Evolutionary conservation across 139 green algal genomes (phyloP).

Genomic region (Pseudopediastrum boryanum): DNA sequence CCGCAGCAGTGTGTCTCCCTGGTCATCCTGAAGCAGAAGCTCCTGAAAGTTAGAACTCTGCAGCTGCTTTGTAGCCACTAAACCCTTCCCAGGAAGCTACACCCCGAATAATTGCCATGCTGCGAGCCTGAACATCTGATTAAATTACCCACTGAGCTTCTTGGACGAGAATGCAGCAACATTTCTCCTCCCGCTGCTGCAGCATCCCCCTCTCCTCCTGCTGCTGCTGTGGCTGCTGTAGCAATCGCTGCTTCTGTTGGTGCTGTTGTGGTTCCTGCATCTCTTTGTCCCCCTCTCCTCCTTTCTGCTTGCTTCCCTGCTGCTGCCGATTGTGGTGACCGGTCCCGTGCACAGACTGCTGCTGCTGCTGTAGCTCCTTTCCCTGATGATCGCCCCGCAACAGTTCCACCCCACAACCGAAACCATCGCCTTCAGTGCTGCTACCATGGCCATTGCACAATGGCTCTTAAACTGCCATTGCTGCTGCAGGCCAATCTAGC

Average conservation of each 20-base stretch:
- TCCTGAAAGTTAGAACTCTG: slow-evolving; percentile 82
- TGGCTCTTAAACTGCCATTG: no score
- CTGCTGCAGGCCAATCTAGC: slow-evolving; percentile 4
- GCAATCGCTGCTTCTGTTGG: no score
- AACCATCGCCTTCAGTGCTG: no score
- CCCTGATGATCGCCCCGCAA: no score
- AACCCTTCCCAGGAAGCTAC: neutral
- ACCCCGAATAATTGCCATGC: neutral
- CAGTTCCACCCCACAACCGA: no score
- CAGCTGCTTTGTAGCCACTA: slow-evolving; percentile 34
- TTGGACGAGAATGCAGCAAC: slow-evolving; percentile 50
- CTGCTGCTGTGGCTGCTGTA: slow-evolving; percentile 21
- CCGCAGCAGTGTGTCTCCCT: slow-evolving; percentile 64
- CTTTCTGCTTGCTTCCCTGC: no score
- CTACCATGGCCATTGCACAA: no score
- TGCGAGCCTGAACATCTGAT: slow-evolving; percentile 52
- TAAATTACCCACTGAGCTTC: slow-evolving; percentile 89
- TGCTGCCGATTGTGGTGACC: no score
- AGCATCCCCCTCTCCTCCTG: neutral
- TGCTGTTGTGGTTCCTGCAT: neutral
- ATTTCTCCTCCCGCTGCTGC: slow-evolving; percentile 8
- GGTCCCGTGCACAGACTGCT: no score
- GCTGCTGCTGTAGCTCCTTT: slow-evolving; percentile 8
- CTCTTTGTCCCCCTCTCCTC: no score
- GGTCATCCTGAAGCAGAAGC: slow-evolving; percentile 25